Evolutionary conservation across 73 alveolate genomes (phyloP).

Genomic region (Effrenium voratum): DNA sequence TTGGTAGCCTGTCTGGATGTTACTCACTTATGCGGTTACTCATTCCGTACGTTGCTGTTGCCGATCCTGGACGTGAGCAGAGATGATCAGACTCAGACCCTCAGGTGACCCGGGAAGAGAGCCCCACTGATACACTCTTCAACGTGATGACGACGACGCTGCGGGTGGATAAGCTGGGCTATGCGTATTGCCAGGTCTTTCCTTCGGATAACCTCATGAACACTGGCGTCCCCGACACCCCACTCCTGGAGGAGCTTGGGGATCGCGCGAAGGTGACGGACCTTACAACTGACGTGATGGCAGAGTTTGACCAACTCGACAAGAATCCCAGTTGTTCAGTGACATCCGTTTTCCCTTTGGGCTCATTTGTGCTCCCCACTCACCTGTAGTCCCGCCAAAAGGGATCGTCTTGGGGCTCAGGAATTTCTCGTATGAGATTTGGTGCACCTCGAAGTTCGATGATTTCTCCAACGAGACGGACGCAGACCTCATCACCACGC

Average conservation of each 20-base stretch:
- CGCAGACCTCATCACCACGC: constrained; percentile 70
- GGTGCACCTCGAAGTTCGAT: constrained; percentile 85
- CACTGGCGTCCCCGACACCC: constrained; percentile 53
- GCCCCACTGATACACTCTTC: background rate
- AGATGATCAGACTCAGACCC: no score
- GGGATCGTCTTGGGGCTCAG: constrained; percentile 33
- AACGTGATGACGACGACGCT: constrained; percentile 29
- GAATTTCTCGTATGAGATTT: constrained; percentile 43
- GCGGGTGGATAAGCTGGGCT: constrained; percentile 88
- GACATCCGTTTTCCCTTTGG: no score
- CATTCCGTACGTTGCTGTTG: no score
- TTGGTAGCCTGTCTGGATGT: no score
- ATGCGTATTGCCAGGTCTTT: constrained; percentile 64
- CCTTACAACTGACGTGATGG: constrained; percentile 50
- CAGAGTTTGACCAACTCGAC: constrained; percentile 23
- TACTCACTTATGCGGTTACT: no score
- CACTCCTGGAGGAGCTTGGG: constrained; percentile 21
- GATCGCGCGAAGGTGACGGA: constrained; percentile 71
- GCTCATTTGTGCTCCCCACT: no score
- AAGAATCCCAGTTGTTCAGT: background rate
- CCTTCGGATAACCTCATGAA: constrained; percentile 32
- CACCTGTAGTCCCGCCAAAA: no score
- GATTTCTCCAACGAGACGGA: constrained; percentile 75
- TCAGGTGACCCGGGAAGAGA: constrained; percentile 49
- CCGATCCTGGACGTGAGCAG: no score